Evolutionary conservation across 495 filamentous ascomycete species (phyloP), one percentile per base, ranked within the genome.

Genomic region (Entonaema liquescens): DNA sequence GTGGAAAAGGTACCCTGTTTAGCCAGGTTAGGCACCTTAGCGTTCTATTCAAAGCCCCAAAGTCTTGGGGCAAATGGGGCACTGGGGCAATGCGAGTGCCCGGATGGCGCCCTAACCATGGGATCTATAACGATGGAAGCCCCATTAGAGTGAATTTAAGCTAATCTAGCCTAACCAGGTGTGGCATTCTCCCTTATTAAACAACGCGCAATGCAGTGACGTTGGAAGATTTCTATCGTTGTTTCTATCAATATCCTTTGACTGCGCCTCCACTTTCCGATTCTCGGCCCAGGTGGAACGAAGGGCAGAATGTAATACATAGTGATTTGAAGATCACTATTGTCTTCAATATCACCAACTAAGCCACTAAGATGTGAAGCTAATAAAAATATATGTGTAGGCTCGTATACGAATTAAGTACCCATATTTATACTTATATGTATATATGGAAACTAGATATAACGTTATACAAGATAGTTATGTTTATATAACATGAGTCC

Each of bases 161-260:
- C 23, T 23, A 33, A 1, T 7, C 5, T 26, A 53, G 7, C 8
- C 23, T 23, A 49, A n/a, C 44, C 19, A 12, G 13, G 44, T 25
- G 25, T 49, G 1, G 19, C 19, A 25, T 11, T 35, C 35, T 4
- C 26, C 42, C 47, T 61, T 19, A 15, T 61, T 58, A 55, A 28
- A 31, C 53, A 67, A 71, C 69, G 47, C 69, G 68, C 63, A 67
- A 71, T 62, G 5, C 42, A 21, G 42, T 47, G 42, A 47, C 42
- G 42, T 47, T 47, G 7, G 2, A 17, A 26, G 29, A 28, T 9
- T 26, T 9, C 28, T 55, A 29, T 17, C 4, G 23, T 26, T 55
- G 15, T 31, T 55, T 67, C 25, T 54, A 40, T 62, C 64, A 59
- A 59, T 54, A 53, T 54, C 33, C 2, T 33, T 33, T 9, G 0